Base-by-base conservation (phyloP, 257 asterid genomes). In the Leptodermis oblonga region DNA sequence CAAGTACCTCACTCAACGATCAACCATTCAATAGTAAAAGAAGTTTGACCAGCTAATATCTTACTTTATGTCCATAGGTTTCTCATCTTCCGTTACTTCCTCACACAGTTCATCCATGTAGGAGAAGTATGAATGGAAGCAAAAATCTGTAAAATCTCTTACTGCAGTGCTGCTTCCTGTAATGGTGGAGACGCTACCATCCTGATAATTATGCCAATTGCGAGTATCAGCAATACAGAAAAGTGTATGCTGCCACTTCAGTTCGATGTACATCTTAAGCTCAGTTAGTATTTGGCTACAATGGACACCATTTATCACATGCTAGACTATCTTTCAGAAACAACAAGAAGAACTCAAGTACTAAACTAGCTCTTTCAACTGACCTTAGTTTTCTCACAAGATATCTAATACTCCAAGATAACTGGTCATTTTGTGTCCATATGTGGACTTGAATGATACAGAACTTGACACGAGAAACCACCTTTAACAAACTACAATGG, bases 91-190 rank as follows among this genome's bases (percentile, higher is more conserved):
- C 0, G 61, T 78, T 68, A 85, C 81, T 59, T 86, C 92, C 78
- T 79, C 88, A 23, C 84, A 73, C 33, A 92, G 82, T 73, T 90
- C 97, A 72, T 92, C 93, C 97, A 92, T 92, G 82, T 72, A 92
- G 75, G 97, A 88, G 84, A 90, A 88, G 77, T 92, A 92, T 10
- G 97, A 90, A 65, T 92, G 96, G 83, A 88, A 92, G 83, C 98
- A 92, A 75, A 92, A 86, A 81, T 92, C 98, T 0, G 88, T 88
- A 18, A 92, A 88, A 75, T 92, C 96, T 30, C 86, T 78, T 13
- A 90, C 97, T 23, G 79, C 89, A 0, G 90, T 92, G 71, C 89
- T 84, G 79, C 96, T 82, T 76, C 88, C 77, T 75, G 80, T 82
- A 42, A 88, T 71, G 49, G 96, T 88, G 36, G 97, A 78, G 66